These are phyloP conservation scores for Hypoxylon sp. DNA, from an alignment of 2,329 filamentous ascomycete species.

Conservation along the genomic window DNA sequence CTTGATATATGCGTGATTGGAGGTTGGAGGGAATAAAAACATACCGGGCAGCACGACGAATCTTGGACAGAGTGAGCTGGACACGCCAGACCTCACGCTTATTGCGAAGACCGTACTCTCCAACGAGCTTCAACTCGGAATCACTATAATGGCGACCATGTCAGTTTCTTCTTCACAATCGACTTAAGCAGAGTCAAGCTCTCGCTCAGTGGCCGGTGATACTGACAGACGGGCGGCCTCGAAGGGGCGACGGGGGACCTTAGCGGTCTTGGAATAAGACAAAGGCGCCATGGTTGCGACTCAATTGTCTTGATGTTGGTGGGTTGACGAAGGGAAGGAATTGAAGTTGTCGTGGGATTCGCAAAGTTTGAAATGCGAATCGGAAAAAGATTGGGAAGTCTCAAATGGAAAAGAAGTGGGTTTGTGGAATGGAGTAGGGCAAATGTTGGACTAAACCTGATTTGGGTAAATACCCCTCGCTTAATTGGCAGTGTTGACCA, in stretches of 20 bases:
- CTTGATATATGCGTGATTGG: neutral
- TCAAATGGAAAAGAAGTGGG: constrained; percentile 33
- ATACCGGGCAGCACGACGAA: constrained; percentile 99
- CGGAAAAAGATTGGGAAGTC: constrained; percentile 34
- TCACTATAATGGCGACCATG: constrained; percentile 77
- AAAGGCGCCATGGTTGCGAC: constrained; percentile 64
- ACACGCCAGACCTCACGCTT: constrained; percentile 99
- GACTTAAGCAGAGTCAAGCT: constrained; percentile 99
- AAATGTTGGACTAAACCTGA: constrained; percentile 43
- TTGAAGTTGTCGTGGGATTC: constrained; percentile 46
- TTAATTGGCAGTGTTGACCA: constrained; percentile 45
- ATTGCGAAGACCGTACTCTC: constrained; percentile 99
- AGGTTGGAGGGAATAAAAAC: constrained; percentile 50
- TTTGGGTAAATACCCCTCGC: constrained; percentile 43
- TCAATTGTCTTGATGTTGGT: constrained; percentile 58
- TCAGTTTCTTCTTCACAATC: constrained; percentile 81
- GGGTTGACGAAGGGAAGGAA: constrained; percentile 38
- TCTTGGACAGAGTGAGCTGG: constrained; percentile 99
- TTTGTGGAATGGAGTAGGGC: constrained; percentile 55
- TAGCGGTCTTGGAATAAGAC: constrained; percentile 99
- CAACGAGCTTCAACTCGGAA: constrained; percentile 99
- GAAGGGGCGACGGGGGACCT: constrained; percentile 98
- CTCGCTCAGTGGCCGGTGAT: constrained; percentile 95
- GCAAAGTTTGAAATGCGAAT: constrained; percentile 40
- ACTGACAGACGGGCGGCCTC: constrained; percentile 99